Conservation (phyloP, 2,329 filamentous ascomycete genomes). For the Xylaria arbuscula region DNA sequence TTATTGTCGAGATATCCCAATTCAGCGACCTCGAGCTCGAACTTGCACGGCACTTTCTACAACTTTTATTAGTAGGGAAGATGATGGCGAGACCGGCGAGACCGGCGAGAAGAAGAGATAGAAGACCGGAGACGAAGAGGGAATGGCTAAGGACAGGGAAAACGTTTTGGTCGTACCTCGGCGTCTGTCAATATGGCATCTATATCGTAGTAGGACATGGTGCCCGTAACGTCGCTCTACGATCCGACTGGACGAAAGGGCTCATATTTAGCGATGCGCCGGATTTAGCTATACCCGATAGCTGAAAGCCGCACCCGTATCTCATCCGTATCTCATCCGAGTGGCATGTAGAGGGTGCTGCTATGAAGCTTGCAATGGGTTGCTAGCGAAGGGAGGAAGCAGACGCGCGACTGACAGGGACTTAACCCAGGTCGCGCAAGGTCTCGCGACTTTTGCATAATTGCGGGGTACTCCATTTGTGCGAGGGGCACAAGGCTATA, state of each 20-base stretch:
- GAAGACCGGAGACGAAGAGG: not conserved
- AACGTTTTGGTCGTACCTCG: constrained; percentile 64
- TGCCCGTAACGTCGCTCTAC: constrained; percentile 34
- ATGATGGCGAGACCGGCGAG: not conserved
- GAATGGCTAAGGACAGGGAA: not conserved
- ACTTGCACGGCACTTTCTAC: constrained; percentile 94
- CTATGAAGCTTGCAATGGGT: too few relatives aligned
- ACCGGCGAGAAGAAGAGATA: not conserved
- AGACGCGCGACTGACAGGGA: too few relatives aligned
- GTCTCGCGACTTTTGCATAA: too few relatives aligned
- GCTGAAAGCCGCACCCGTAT: not conserved
- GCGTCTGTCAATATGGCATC: constrained; percentile 87
- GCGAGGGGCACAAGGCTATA: too few relatives aligned
- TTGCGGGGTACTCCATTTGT: too few relatives aligned
- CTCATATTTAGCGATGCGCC: constrained; percentile 16
- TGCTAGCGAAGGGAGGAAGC: too few relatives aligned
- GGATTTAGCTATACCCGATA: not conserved
- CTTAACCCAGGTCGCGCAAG: too few relatives aligned
- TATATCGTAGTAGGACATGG: constrained; percentile 85
- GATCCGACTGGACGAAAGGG: constrained; percentile 3
- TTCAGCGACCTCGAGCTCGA: constrained; percentile 87
- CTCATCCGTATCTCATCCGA: too few relatives aligned
- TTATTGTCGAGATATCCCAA: constrained; percentile 92
- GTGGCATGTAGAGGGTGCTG: too few relatives aligned
- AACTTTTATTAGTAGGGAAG: constrained; percentile 24